phyloP scores from a whole-genome alignment of 352 stramenopile species.

The Phytopythium oedochilum region DNA sequence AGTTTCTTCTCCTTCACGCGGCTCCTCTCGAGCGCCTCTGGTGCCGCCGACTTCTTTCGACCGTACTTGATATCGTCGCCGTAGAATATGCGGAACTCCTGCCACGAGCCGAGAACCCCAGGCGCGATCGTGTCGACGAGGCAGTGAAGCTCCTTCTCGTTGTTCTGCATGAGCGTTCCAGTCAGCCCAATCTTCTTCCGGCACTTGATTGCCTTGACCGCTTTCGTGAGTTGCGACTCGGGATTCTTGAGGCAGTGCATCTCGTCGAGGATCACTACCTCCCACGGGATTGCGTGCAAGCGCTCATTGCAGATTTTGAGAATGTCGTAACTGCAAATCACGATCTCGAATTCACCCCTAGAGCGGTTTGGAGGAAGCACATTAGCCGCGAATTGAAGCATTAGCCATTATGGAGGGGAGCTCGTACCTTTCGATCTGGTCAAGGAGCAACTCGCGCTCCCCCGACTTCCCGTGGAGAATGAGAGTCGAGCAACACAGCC shows the following conservation, averaged over 20 bases:
- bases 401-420: slow-evolving; percentile 23
- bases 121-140: slow-evolving; percentile 69
- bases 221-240: slow-evolving; percentile 89
- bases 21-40: slow-evolving; percentile 51
- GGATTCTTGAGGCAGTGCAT: slow-evolving; percentile 98
- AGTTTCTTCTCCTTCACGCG: slow-evolving; percentile 69
- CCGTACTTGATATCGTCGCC: slow-evolving; percentile 82
- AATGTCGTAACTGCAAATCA: slow-evolving; percentile 87
- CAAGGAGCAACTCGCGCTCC: slow-evolving; percentile 50
- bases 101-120: slow-evolving; percentile 54
- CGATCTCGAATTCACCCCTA: slow-evolving; percentile 68
- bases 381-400: slow-evolving; percentile 10
- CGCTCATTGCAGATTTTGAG: slow-evolving; percentile 88
- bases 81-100: slow-evolving; percentile 75
- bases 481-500: slow-evolving; percentile 68
- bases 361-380: slow-evolving; percentile 3
- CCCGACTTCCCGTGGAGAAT: slow-evolving; percentile 57
- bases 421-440: slow-evolving; percentile 77
- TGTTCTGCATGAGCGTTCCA: slow-evolving; percentile 88
- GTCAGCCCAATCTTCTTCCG: slow-evolving; percentile 80
- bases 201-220: slow-evolving; percentile 67
- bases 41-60: slow-evolving; percentile 69
- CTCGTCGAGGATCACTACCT: slow-evolving; percentile 96
- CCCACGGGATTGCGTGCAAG: slow-evolving; percentile 84
- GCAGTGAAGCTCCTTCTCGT: slow-evolving; percentile 79